These are phyloP conservation scores for Fusarium protoensiforme DNA, from an alignment of 2,329 filamentous ascomycete species.

Conservation along the genomic window DNA sequence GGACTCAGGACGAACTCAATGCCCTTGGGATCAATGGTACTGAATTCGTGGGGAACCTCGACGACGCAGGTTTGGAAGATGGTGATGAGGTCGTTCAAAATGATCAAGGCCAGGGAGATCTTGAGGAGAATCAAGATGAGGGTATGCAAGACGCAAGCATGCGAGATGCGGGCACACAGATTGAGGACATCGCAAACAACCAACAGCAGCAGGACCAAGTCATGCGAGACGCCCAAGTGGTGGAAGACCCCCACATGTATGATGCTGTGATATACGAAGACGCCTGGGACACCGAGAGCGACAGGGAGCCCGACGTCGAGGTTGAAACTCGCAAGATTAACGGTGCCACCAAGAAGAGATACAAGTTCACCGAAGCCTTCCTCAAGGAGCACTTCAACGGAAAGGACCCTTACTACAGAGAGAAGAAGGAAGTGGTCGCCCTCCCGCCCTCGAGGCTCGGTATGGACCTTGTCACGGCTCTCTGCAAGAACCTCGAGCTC, in stretches of 20 bases:
- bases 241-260: neutral
- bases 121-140: neutral
- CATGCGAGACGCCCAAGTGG: neutral
- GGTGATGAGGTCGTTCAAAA: neutral
- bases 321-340: slow-evolving; percentile 15
- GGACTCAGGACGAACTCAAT: slow-evolving; percentile 21
- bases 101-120: neutral
- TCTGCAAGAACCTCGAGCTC: slow-evolving; percentile 62
- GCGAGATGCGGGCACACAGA: neutral
- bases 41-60: neutral
- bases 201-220: neutral
- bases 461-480: slow-evolving; percentile 56
- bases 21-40: slow-evolving; percentile 8
- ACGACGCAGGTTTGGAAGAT: neutral
- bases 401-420: slow-evolving; percentile 43
- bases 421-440: slow-evolving; percentile 24
- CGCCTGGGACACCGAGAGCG: neutral
- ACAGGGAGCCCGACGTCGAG: slow-evolving; percentile 9
- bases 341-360: slow-evolving; percentile 34
- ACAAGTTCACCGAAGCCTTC: slow-evolving; percentile 44
- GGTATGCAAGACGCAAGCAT: neutral
- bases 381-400: slow-evolving; percentile 45
- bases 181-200: neutral
- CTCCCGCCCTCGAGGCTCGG: slow-evolving; percentile 36
- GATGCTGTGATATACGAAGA: neutral